Percentiles rank a stretch among this genome's conserved stretches.
phyloP scores from a whole-genome alignment of 306 rosid genomes.

The Betula pendula region DNA sequence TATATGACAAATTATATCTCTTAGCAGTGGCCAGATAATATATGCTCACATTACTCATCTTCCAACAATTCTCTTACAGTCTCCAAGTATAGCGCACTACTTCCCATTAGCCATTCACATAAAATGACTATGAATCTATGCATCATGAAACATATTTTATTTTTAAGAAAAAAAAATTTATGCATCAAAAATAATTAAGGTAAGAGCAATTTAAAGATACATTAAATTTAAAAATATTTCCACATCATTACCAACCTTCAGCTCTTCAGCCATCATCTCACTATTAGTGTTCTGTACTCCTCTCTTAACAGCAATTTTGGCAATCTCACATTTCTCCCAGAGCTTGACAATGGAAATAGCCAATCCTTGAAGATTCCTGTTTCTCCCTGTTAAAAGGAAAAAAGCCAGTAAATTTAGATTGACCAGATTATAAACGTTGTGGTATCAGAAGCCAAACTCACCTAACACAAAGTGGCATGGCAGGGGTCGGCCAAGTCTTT shows the following conservation, averaged over 20 bases:
- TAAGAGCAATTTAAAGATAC: not conserved
- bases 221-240: not conserved
- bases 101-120: slow-evolving; percentile 1
- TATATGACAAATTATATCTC: slow-evolving; percentile 4
- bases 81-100: not conserved
- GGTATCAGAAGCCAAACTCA: slow-evolving; percentile 39
- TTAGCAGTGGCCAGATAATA: slow-evolving; percentile 5
- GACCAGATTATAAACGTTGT: slow-evolving; percentile 21
- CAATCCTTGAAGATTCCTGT: slow-evolving; percentile 81
- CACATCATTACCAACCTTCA: slow-evolving; percentile 53
- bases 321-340: slow-evolving; percentile 95
- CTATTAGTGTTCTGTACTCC: slow-evolving; percentile 85
- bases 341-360: slow-evolving; percentile 78
- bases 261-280: slow-evolving; percentile 84
- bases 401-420: slow-evolving; percentile 24
- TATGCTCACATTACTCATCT: not conserved
- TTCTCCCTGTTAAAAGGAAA: slow-evolving; percentile 57
- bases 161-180: not conserved
- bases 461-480: slow-evolving; percentile 92
- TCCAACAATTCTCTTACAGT: slow-evolving; percentile 17
- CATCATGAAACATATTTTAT: not conserved
- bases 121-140: not conserved
- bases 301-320: slow-evolving; percentile 87
- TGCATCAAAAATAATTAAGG: not conserved
- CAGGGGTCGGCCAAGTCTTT: slow-evolving; percentile 79